Percentiles rank a stretch among this genome's conserved stretches.
These are phyloP conservation scores for Aureoboletus auriporus DNA, from an alignment of 768 basidiomycete species.

Conservation along the genomic window DNA sequence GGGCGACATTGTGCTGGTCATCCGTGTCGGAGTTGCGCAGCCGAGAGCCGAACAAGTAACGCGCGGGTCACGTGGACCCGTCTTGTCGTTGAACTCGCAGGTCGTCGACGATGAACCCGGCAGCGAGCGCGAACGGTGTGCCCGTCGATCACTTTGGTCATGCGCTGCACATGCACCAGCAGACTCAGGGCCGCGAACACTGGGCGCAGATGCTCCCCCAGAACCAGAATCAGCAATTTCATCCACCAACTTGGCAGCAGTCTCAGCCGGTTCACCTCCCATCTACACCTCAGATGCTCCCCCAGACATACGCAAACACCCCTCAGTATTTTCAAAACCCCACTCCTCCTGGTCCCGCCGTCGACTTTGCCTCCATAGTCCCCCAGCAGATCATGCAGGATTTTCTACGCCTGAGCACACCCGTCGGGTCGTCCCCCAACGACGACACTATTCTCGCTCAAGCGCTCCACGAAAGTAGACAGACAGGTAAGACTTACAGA, in stretches of 20 bases:
- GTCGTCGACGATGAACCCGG: conserved; percentile 14
- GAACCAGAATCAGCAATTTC: conserved; percentile 27
- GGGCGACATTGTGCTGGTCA: conserved; percentile 19
- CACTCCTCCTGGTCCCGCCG: conserved; percentile 12
- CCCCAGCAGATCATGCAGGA: conserved; percentile 57
- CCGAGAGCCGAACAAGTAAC: not conserved
- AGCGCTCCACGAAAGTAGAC: conserved; percentile 36
- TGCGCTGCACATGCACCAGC: conserved; percentile 17
- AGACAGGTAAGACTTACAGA: conserved; percentile 50
- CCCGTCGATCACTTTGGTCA: conserved; percentile 15
- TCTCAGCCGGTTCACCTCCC: conserved; percentile 31
- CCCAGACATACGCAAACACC: conserved; percentile 14
- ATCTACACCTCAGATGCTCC: conserved; percentile 27
- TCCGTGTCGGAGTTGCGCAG: no score
- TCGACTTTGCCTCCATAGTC: conserved; percentile 34
- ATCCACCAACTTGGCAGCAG: conserved; percentile 29
- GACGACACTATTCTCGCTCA: conserved; percentile 61
- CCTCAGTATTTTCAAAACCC: conserved; percentile 21
- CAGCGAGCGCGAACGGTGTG: conserved; percentile 12
- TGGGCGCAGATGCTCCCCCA: conserved; percentile 26
- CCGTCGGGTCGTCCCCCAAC: conserved; percentile 43
- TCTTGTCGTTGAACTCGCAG: no score
- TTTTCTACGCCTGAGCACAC: conserved; percentile 48
- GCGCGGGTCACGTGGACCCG: conserved; percentile 12
- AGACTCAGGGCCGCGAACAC: conserved; percentile 16